Evolutionary conservation across 2,329 filamentous ascomycete species (phyloP).

Genomic region (Alternaria metachromatica): DNA sequence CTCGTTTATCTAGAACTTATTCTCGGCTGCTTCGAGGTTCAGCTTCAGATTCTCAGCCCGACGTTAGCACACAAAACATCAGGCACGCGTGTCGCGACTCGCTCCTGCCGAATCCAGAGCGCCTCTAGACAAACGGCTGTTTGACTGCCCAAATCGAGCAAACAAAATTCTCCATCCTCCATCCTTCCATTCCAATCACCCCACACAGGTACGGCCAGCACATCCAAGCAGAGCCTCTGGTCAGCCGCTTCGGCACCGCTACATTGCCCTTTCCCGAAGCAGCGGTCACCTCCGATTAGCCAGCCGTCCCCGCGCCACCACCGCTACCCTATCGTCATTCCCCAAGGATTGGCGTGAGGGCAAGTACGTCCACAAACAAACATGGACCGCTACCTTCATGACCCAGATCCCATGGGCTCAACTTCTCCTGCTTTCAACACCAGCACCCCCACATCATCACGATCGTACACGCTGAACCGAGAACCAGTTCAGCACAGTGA

Average conservation of each 20-base stretch:
- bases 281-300: slow-evolving; percentile 12
- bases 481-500: not conserved
- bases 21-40: not conserved
- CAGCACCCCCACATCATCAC: not conserved
- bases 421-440: not conserved
- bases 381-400: not conserved
- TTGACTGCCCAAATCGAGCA: slow-evolving; percentile 1
- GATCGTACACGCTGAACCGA: not conserved
- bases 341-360: not conserved
- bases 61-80: not conserved
- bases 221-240: not conserved
- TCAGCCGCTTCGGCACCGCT: slow-evolving; percentile 5
- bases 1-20: not conserved
- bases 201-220: not conserved
- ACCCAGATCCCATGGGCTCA: not conserved
- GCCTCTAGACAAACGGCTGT: not conserved
- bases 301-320: not conserved
- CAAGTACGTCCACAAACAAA: slow-evolving; percentile 15
- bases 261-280: slow-evolving; percentile 1
- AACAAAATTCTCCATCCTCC: not conserved
- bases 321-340: not conserved
- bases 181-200: not conserved
- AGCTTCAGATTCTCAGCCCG: not conserved
- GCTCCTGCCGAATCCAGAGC: not conserved
- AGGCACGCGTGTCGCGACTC: not conserved